Evolutionary conservation across 1,284 basidiomycete genomes (phyloP).

Genomic region (Marasmius oreades): DNA sequence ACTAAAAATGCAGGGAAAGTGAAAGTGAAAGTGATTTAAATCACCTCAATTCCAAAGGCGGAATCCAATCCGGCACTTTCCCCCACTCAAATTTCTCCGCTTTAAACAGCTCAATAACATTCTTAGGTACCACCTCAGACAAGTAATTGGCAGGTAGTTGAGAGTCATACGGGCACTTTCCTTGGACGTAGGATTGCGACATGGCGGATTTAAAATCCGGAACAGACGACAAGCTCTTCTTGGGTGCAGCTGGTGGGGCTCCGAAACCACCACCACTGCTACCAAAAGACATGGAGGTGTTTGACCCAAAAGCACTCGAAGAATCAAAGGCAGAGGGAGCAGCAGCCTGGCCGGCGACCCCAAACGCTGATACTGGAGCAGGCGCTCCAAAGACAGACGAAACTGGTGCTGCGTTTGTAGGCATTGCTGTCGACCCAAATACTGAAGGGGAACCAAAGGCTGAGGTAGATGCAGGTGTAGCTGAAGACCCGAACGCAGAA

Average conservation of each 20-base stretch:
- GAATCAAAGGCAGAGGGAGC: conserved; percentile 2
- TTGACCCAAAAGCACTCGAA: background rate
- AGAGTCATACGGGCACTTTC: conserved; percentile 51
- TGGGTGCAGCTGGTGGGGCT: background rate
- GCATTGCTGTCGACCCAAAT: conserved; percentile 5
- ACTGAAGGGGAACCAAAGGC: conserved; percentile 17
- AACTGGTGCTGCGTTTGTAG: background rate
- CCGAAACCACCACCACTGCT: conserved; percentile 3
- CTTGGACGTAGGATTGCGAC: conserved; percentile 36
- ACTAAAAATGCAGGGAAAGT: too few relatives aligned
- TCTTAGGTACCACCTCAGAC: conserved; percentile 43
- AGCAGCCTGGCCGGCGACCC: conserved; percentile 4
- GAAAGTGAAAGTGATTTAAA: background rate
- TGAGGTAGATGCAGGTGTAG: conserved; percentile 11
- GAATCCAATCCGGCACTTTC: conserved; percentile 73
- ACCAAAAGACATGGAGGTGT: conserved; percentile 1
- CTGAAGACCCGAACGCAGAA: background rate
- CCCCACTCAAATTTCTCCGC: conserved; percentile 66
- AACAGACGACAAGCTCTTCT: background rate
- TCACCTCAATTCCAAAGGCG: conserved; percentile 66
- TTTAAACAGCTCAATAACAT: conserved; percentile 57
- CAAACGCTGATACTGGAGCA: background rate
- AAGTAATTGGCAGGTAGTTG: conserved; percentile 58
- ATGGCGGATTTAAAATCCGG: conserved; percentile 44
- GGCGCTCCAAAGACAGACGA: background rate